phyloP scores from a whole-genome alignment of 179 eudicot species.

The Heliamphora pulchella region DNA sequence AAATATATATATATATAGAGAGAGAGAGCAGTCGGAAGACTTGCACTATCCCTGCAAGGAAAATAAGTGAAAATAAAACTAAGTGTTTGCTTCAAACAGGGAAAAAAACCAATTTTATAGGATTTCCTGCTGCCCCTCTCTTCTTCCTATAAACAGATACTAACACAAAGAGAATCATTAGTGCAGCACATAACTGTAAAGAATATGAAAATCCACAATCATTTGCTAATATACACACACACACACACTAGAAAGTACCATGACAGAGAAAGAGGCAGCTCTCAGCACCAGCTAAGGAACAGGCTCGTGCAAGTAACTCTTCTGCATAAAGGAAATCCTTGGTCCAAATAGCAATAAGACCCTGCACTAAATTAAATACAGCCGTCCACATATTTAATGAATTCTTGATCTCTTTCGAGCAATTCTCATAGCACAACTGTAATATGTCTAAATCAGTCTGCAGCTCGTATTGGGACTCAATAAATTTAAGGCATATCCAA shows the following conservation, averaged over 20 bases:
- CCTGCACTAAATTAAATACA: constrained; percentile 57
- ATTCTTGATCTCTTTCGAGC: constrained; percentile 40
- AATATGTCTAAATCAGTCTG: constrained; percentile 32
- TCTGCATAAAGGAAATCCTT: constrained; percentile 60
- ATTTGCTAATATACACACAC: not conserved
- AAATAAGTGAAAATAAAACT: too few relatives aligned
- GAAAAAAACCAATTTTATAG: not conserved
- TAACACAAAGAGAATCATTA: not conserved
- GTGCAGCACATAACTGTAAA: not conserved
- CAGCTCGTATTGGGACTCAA: constrained; percentile 49
- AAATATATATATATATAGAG: too few relatives aligned
- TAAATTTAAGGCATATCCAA: constrained; percentile 65
- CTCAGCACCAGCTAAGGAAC: constrained; percentile 56
- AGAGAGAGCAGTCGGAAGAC: too few relatives aligned
- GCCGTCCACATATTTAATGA: constrained; percentile 67
- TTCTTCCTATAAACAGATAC: not conserved
- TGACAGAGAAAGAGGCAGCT: constrained; percentile 72
- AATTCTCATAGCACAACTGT: constrained; percentile 47
- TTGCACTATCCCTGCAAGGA: too few relatives aligned
- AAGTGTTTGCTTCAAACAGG: not conserved
- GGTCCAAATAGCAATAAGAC: constrained; percentile 44
- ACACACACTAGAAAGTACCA: constrained; percentile 48
- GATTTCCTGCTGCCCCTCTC: not conserved
- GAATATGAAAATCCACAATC: not conserved
- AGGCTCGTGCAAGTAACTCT: constrained; percentile 59